Conservation (phyloP, 1,284 basidiomycete genomes). For the Ustilago trichophora region DNA sequence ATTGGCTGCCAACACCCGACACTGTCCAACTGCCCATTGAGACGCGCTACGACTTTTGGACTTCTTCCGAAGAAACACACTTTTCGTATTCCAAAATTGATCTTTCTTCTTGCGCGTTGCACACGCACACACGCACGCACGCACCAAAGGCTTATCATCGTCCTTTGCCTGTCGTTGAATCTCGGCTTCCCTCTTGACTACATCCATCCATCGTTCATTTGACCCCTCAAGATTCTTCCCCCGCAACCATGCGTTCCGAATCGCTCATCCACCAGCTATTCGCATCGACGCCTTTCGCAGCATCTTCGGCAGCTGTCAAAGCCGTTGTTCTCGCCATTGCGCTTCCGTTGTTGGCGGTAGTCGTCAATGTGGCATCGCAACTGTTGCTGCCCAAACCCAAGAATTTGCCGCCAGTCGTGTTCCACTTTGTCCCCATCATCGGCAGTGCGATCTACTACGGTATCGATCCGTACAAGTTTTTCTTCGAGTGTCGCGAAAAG, state of each 20-base stretch:
- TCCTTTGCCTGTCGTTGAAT: not conserved
- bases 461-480: constrained; percentile 80
- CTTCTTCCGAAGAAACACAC: too few species aligned
- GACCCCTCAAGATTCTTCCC: too few species aligned
- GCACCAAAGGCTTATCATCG: not conserved
- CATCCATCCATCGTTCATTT: too few species aligned
- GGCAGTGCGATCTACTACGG: constrained; percentile 79
- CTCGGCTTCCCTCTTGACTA: too few species aligned
- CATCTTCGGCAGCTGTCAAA: constrained; percentile 14
- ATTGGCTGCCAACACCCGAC: constrained; percentile 1
- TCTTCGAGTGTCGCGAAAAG: constrained; percentile 81
- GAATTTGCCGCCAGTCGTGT: constrained; percentile 76
- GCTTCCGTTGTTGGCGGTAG: constrained; percentile 65
- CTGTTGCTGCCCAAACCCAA: constrained; percentile 51
- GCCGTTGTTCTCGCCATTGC: constrained; percentile 17
- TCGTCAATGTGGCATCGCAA: constrained; percentile 72
- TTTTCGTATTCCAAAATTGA: too few species aligned
- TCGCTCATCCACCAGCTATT: constrained; percentile 40
- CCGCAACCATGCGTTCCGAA: too few species aligned
- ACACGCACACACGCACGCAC: not conserved
- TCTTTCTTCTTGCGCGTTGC: too few species aligned
- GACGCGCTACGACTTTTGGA: too few species aligned
- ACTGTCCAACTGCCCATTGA: not conserved
- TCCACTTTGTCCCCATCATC: constrained; percentile 79
- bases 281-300: constrained; percentile 28